These are phyloP conservation scores for Cryomyces minteri DNA, from an alignment of 495 filamentous ascomycete genomes.

Conservation along the genomic window DNA sequence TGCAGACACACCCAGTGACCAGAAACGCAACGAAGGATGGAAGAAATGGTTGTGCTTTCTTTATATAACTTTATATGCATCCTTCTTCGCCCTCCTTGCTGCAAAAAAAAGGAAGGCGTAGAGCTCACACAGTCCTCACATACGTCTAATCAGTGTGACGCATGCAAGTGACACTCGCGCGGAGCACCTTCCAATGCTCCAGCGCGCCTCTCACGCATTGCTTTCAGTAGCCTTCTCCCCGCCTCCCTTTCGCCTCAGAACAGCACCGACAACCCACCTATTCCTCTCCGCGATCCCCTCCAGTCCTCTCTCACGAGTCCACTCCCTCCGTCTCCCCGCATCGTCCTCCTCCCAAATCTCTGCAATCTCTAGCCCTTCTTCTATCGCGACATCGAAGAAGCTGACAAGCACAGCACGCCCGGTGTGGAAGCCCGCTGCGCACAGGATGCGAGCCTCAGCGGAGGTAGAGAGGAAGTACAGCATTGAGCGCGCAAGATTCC, in stretches of 20 bases:
- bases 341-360: slow-evolving; percentile 58
- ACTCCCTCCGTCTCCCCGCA: slow-evolving; percentile 44
- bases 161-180: too few species aligned
- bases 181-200: too few species aligned
- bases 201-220: too few species aligned
- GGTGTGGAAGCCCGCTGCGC: slow-evolving; percentile 71
- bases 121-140: too few species aligned
- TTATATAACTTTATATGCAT: too few species aligned
- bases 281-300: slow-evolving; percentile 49
- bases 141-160: too few species aligned
- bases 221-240: too few species aligned
- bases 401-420: slow-evolving; percentile 47
- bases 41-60: too few species aligned
- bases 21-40: too few species aligned
- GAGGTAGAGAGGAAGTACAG: slow-evolving; percentile 43
- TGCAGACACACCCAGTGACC: too few species aligned
- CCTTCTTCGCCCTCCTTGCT: too few species aligned
- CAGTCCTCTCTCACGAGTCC: slow-evolving; percentile 34
- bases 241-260: slow-evolving; percentile 27
- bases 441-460: slow-evolving; percentile 37
- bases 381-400: slow-evolving; percentile 46
- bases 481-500: slow-evolving; percentile 49
- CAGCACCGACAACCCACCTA: slow-evolving; percentile 60
- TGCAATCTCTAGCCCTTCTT: slow-evolving; percentile 47
- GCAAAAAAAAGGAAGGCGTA: too few species aligned